A percentile compares a stretch with the other conserved stretches of the same genome.
These are phyloP conservation scores for Jamesozyma spencerorum DNA, from an alignment of 805 yeast species.

Conservation along the genomic window DNA sequence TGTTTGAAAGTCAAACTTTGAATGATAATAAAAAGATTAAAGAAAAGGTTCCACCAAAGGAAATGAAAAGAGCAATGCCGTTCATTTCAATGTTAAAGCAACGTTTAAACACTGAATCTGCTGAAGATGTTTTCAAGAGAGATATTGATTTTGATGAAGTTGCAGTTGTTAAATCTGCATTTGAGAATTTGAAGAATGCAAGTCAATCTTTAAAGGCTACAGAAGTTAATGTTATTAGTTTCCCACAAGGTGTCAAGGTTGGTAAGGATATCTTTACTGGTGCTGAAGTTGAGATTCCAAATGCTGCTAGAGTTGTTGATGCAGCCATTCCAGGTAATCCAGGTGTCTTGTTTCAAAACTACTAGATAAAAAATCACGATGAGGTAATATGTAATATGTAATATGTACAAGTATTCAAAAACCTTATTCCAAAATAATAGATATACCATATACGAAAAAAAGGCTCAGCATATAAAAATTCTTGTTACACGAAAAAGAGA, in stretches of 20 bases:
- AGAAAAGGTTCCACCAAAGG: constrained; percentile 62
- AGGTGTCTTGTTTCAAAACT: constrained; percentile 67
- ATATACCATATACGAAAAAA: not conserved
- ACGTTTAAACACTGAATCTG: constrained; percentile 57
- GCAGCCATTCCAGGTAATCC: constrained; percentile 90
- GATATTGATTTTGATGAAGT: constrained; percentile 76
- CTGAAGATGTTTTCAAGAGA: constrained; percentile 80
- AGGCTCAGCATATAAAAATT: too few relatives aligned
- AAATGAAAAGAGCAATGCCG: constrained; percentile 98
- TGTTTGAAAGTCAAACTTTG: constrained; percentile 55
- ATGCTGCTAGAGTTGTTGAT: constrained; percentile 60
- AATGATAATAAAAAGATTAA: constrained; percentile 57
- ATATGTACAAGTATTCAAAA: too few relatives aligned
- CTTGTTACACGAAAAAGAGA: too few relatives aligned
- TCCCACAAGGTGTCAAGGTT: constrained; percentile 50
- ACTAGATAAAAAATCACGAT: constrained; percentile 24
- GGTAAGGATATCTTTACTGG: constrained; percentile 66
- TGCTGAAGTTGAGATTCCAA: constrained; percentile 54
- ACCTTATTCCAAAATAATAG: too few relatives aligned
- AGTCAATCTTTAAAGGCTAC: constrained; percentile 50
- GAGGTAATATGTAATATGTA: too few relatives aligned
- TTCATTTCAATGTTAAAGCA: constrained; percentile 80
- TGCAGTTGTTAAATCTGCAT: constrained; percentile 49
- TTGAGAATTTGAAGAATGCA: constrained; percentile 50
- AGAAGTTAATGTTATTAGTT: constrained; percentile 50